phyloP scores from a whole-genome alignment of 768 basidiomycete species.

The Boletus eberwhitei region DNA sequence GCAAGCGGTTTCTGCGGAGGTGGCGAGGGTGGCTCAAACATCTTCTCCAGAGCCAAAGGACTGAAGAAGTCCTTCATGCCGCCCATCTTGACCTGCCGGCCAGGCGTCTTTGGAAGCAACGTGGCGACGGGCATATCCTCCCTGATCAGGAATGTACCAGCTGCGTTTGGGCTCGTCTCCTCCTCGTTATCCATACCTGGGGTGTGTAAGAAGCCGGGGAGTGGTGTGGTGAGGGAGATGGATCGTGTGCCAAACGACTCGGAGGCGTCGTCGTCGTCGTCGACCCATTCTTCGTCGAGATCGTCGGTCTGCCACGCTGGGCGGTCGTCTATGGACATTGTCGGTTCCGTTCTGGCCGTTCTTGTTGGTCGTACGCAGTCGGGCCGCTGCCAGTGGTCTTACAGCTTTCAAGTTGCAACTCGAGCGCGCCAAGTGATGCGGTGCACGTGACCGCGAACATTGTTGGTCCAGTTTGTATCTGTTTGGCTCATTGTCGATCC shows the following conservation, averaged over 20 bases:
- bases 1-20: slow-evolving; percentile 37
- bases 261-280: slow-evolving; percentile 42
- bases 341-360: background rate
- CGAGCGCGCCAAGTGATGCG: slow-evolving; percentile 1
- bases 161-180: slow-evolving; percentile 32
- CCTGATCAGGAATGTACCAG: slow-evolving; percentile 74
- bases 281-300: slow-evolving; percentile 89
- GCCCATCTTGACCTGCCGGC: slow-evolving; percentile 50
- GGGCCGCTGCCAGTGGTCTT: background rate
- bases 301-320: slow-evolving; percentile 90
- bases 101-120: slow-evolving; percentile 65
- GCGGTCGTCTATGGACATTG: slow-evolving; percentile 19
- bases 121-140: slow-evolving; percentile 58
- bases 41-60: slow-evolving; percentile 78
- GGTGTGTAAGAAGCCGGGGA: slow-evolving; percentile 47
- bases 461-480: slow-evolving; percentile 18
- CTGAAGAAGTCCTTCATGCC: slow-evolving; percentile 82
- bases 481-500: slow-evolving; percentile 19
- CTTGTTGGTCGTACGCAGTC: background rate
- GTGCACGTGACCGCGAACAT: slow-evolving; percentile 30
- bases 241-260: slow-evolving; percentile 43
- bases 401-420: slow-evolving; percentile 2
- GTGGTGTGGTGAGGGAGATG: slow-evolving; percentile 57
- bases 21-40: slow-evolving; percentile 94
- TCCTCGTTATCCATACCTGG: slow-evolving; percentile 34